Conservation (phyloP, 2,329 filamentous ascomycete species). For the Gaeumannomyces tritici region DNA sequence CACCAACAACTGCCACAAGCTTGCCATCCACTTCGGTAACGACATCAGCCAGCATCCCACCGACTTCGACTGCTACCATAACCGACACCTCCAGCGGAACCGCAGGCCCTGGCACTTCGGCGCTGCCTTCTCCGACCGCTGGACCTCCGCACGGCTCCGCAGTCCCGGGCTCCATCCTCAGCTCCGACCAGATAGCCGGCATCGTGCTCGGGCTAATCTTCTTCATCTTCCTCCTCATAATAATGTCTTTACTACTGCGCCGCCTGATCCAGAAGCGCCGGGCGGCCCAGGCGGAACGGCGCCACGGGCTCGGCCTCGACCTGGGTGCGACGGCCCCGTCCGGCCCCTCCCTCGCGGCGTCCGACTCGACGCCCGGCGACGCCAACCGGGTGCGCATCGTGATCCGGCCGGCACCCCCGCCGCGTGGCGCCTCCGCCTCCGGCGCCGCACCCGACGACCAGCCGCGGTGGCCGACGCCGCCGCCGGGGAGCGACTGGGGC, state of each 20-base stretch:
- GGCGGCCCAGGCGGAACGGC: constrained; percentile 37
- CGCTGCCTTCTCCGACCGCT: background rate
- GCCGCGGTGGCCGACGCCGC: constrained; percentile 16
- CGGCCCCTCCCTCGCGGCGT: constrained; percentile 4
- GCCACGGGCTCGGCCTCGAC: constrained; percentile 21
- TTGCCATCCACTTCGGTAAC: background rate
- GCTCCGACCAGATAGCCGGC: constrained; percentile 17
- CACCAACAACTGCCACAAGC: background rate
- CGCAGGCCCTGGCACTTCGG: background rate
- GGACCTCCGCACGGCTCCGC: background rate
- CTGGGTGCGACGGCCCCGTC: background rate
- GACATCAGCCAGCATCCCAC: background rate
- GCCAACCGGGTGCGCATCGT: constrained; percentile 20
- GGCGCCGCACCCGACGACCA: constrained; percentile 7
- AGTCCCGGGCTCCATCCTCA: constrained; percentile 7
- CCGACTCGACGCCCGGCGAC: constrained; percentile 8
- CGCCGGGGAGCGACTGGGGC: constrained; percentile 13
- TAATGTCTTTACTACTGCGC: constrained; percentile 13
- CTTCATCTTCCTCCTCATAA: constrained; percentile 14
- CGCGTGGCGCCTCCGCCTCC: background rate
- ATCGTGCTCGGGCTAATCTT: constrained; percentile 16
- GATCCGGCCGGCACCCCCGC: constrained; percentile 17
- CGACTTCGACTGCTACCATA: background rate
- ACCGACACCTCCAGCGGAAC: background rate
- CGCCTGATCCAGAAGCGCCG: constrained; percentile 29